A percentile compares a stretch with the other conserved stretches of the same genome.
phyloP scores from a whole-genome alignment of 257 asterid genomes.

The Solanum piurae region DNA sequence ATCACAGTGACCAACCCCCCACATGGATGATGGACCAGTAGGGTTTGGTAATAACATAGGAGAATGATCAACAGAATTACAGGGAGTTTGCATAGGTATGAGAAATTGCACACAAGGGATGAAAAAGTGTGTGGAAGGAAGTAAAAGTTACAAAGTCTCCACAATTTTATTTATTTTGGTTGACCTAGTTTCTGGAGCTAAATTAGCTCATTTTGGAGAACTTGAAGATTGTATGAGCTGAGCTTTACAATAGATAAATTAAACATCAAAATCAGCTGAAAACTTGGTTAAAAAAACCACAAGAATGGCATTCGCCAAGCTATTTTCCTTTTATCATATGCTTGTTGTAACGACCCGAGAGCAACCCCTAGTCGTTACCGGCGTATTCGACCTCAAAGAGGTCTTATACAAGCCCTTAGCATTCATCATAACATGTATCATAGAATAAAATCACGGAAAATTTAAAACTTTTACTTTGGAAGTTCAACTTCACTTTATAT shows the following conservation, averaged over 20 bases:
- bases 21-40: not conserved
- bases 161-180: not conserved
- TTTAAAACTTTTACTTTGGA: too few species aligned
- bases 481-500: too few species aligned
- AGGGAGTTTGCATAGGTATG: not conserved
- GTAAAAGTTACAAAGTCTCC: not conserved
- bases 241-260: not conserved
- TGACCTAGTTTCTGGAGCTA: not conserved
- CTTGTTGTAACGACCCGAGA: too few species aligned
- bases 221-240: not conserved
- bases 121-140: not conserved
- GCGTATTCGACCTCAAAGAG: too few species aligned
- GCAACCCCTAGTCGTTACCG: too few species aligned
- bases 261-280: not conserved
- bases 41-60: not conserved
- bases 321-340: not conserved
- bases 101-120: not conserved
- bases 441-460: too few species aligned
- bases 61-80: not conserved
- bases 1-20: not conserved
- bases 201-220: not conserved
- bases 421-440: too few species aligned
- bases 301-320: not conserved
- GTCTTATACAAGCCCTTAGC: too few species aligned
- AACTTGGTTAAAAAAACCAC: not conserved